Evolutionary conservation across 306 rosid genomes (phyloP), one percentile per base, ranked within the genome.

Genomic region (Senna tora): DNA sequence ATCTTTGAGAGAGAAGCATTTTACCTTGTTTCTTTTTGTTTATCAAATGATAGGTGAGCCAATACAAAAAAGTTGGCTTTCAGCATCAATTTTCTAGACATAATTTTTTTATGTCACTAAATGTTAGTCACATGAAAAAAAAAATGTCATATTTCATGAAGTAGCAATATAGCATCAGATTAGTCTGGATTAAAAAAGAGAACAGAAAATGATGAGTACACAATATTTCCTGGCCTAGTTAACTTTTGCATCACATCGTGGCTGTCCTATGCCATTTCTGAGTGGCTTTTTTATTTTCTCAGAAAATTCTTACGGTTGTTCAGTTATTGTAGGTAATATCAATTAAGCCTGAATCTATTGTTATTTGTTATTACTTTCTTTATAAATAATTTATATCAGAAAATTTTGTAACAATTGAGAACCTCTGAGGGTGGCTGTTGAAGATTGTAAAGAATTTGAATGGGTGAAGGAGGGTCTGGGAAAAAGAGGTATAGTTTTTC

Each of bases 41-140:
- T 32, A 13, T n/a, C 12, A 59, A 59, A n/a, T 59, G 16, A 59
- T 34, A 34, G 46, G 5, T 59, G 45, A 59, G 46, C 65, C 65
- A 41, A 10, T 41, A 41, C 46, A 41, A 34, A 42, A 42, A 11
- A 11, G 49, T 4, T 13, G 15, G 49, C 8, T 7, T 39, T 39
- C 45, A 39, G 45, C 45, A 39, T 39, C 45, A 4, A 13, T 39
- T 7, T 39, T 39, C 10, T 39, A 39, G 10, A 39, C 45, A 39
- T 39, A 39, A 39, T 39, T 39, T 57, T 57, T 39, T 57, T 57
- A 2, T 57, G 42, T 57, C 32, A 36, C 42, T 36, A 15, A 15
- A 10, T 57, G 42, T 33, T 58, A 39, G 12, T 19, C 5, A 58
- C 41, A 9, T 34, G 46, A 16, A 8, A 41, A 16, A 8, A 41